phyloP scores from a whole-genome alignment of 306 rosid species.

The Cucurbita moschata region DNA sequence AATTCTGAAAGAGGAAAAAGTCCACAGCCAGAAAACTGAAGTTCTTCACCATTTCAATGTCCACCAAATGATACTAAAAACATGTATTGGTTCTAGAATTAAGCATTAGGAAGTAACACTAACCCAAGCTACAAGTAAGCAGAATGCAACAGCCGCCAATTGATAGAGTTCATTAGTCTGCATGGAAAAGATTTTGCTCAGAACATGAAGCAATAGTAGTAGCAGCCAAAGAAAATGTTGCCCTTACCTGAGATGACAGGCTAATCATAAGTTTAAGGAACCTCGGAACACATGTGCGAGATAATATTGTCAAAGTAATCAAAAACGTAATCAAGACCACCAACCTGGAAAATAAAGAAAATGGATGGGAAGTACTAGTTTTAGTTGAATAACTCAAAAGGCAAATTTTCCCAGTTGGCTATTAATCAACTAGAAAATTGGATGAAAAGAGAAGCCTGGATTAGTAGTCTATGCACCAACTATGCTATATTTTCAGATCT shows the following conservation, averaged over 20 bases:
- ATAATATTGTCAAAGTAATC: constrained; percentile 51
- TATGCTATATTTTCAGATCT: neutral
- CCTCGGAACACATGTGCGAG: constrained; percentile 83
- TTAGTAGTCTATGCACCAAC: neutral
- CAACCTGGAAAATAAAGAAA: constrained; percentile 43
- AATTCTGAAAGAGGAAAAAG: neutral
- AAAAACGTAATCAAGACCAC: constrained; percentile 56
- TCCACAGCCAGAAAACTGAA: neutral
- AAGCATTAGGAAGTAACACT: constrained; percentile 24
- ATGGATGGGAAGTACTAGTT: constrained; percentile 8
- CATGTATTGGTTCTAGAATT: neutral
- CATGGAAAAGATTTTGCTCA: constrained; percentile 13
- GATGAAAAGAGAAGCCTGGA: neutral
- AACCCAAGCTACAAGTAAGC: constrained; percentile 96
- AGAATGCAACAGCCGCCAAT: constrained; percentile 91
- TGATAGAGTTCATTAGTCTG: constrained; percentile 99
- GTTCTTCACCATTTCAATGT: neutral
- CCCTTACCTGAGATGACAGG: constrained; percentile 75
- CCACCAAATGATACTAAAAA: neutral
- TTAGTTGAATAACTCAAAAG: neutral
- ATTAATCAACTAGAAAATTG: neutral
- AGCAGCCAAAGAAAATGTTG: constrained; percentile 10
- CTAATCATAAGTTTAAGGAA: constrained; percentile 93
- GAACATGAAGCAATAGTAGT: constrained; percentile 3
- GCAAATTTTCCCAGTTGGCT: neutral